phyloP scores from a whole-genome alignment of 306 rosid species.

The Elaeagnus macrophylla region DNA sequence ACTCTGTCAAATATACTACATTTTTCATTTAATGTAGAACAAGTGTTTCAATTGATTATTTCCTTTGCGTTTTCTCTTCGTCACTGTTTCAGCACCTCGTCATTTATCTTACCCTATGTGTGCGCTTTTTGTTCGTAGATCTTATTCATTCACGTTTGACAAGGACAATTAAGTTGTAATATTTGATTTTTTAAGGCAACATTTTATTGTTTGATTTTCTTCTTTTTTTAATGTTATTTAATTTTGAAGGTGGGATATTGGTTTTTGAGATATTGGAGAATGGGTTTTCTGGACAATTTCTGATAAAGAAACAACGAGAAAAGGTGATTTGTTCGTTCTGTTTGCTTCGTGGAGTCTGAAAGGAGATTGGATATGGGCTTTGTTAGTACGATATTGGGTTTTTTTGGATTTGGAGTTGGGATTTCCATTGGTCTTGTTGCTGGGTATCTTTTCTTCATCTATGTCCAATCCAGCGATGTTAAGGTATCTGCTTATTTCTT shows the following conservation, averaged over 20 bases:
- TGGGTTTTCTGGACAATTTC: constrained; percentile 14
- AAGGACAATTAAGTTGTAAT: constrained; percentile 1
- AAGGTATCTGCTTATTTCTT: constrained; percentile 28
- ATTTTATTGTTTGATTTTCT: neutral
- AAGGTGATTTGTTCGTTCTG: constrained; percentile 23
- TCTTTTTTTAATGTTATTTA: neutral
- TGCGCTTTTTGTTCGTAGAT: neutral
- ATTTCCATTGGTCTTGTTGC: constrained; percentile 60
- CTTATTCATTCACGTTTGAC: neutral
- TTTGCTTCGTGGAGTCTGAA: constrained; percentile 10
- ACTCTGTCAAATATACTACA: neutral
- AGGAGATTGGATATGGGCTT: constrained; percentile 54
- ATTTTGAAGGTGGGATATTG: constrained; percentile 3
- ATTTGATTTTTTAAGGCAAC: neutral
- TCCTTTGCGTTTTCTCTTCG: constrained; percentile 9
- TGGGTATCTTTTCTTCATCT: constrained; percentile 78
- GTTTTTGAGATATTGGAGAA: constrained; percentile 25
- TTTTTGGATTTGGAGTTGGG: constrained; percentile 82
- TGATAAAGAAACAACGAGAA: constrained; percentile 2
- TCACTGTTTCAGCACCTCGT: neutral
- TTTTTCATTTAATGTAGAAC: neutral
- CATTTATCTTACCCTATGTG: neutral
- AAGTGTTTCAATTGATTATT: neutral
- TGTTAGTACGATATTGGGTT: constrained; percentile 53
- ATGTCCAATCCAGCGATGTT: constrained; percentile 49